Conservation (phyloP, 129 eudicot species). For the Kitagawia praeruptora region DNA sequence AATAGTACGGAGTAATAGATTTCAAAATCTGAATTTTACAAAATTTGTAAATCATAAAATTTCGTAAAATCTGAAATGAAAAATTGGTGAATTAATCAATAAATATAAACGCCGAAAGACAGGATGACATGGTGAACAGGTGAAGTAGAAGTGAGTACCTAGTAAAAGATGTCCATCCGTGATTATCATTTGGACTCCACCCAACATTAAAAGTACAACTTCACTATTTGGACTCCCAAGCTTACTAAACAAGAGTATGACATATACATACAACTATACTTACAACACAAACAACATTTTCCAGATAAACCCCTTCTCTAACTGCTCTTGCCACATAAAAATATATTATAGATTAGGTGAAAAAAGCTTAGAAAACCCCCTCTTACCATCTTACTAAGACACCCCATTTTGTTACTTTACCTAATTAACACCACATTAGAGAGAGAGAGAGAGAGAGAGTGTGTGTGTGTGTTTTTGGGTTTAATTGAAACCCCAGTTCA, state of each 20-base stretch:
- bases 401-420: not conserved
- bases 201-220: not conserved
- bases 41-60: no score
- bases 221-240: not conserved
- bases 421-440: not conserved
- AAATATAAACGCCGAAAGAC: not conserved
- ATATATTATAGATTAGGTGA: not conserved
- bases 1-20: no score
- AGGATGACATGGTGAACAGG: not conserved
- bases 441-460: not conserved
- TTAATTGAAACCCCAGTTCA: not conserved
- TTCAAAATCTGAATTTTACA: no score
- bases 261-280: not conserved
- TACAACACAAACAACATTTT: not conserved
- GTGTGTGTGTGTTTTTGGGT: not conserved
- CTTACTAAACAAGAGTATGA: not conserved
- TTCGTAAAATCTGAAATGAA: no score
- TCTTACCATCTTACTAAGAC: not conserved
- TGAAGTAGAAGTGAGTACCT: not conserved
- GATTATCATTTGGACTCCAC: constrained; percentile 7
- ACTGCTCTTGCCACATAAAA: not conserved
- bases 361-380: not conserved
- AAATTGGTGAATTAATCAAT: no score
- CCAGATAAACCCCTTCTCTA: constrained; percentile 1
- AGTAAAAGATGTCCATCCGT: constrained; percentile 3